Evolutionary conservation across 345 rosid genomes (phyloP), one percentile per base, ranked within the genome.

Genomic region (Heritiera fomes): DNA sequence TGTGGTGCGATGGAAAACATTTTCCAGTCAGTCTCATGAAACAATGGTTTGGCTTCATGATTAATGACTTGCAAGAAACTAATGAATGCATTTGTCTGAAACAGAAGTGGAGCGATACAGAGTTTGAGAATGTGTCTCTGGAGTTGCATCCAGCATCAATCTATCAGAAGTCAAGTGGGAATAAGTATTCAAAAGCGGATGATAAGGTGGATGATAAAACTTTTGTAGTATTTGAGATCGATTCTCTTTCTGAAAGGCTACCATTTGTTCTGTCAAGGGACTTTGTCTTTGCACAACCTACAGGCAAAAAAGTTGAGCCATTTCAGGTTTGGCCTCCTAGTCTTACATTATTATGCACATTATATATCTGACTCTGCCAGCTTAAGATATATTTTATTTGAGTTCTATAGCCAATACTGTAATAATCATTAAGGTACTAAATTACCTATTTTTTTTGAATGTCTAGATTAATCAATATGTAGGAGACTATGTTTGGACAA

Each of bases 191-290:
- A 3, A 9, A 70, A 40, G 52, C 67, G 8, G 72, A 6, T 23
- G 4, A 68, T 45, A 72, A 75, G 38, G 67, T 30, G 75, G 81
- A 75, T 28, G 73, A 79, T 13, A 81, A 73, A 78, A 73, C 38
- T 56, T 83, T 85, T 63, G 85, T 80, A 30, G 79, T 55, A 28
- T 79, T 87, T 47, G 58, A 84, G 38, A 41, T 85, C 13, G 80
- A 78, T 46, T 62, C 81, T 17, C n/a, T 71, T 62, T 77, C 71
- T 61, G 80, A 46, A 72, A 50, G 2, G 61, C 81, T 78, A 15
- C 89, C 89, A 23, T 81, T 85, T 78, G 78, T 87, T 50, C 80
- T 83, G 14, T 87, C 88, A 0, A 82, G 88, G 78, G 90, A 85
- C 77, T 85, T 83, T 52, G 88, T 83, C 73, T 58, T 83, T 58